Conservation (phyloP, 306 rosid species). For the Pterocarpus macrocarpus region DNA sequence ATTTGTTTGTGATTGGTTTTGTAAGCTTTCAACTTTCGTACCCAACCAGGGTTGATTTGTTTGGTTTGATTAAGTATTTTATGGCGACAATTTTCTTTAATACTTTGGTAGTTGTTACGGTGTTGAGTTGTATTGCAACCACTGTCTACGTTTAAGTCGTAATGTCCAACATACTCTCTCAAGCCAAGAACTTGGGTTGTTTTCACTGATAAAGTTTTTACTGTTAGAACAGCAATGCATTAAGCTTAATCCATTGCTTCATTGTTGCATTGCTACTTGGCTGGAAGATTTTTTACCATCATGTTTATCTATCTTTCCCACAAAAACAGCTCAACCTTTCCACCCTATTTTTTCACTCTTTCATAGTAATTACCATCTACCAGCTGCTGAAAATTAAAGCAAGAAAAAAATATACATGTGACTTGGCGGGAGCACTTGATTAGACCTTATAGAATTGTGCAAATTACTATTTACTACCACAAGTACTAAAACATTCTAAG, state of each 20-base stretch:
- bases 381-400: background rate
- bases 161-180: background rate
- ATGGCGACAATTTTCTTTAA: background rate
- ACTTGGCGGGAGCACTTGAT: too few species aligned
- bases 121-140: background rate
- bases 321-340: background rate
- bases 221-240: background rate
- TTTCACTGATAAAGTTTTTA: background rate
- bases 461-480: too few species aligned
- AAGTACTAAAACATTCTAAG: too few species aligned
- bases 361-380: background rate
- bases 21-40: conserved; percentile 13
- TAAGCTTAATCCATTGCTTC: too few species aligned
- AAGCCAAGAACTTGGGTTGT: conserved; percentile 3
- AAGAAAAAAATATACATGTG: too few species aligned
- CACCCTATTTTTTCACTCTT: background rate
- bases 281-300: too few species aligned
- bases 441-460: background rate
- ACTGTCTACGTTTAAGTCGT: background rate
- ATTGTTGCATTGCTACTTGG: too few species aligned
- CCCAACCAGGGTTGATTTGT: background rate
- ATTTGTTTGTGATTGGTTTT: conserved; percentile 34
- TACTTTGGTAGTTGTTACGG: conserved; percentile 4
- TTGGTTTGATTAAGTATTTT: background rate
- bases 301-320: background rate